These are phyloP conservation scores for Chaetomiaceae sp. DNA, from an alignment of 2,329 filamentous ascomycete species.

Conservation along the genomic window DNA sequence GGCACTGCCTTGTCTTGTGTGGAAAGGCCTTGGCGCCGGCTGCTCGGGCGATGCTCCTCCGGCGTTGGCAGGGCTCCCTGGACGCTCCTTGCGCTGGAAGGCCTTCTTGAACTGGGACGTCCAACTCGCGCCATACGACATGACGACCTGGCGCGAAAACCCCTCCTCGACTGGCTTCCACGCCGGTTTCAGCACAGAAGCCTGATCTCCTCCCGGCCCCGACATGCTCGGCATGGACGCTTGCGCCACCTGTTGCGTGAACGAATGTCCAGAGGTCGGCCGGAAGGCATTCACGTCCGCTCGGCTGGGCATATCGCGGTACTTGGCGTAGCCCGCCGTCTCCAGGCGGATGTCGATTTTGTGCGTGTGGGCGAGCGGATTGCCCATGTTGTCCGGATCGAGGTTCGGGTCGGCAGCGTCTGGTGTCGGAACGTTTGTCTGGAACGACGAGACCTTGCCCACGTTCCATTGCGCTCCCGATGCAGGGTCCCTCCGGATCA, in stretches of 20 bases:
- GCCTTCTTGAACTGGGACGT: slow-evolving; percentile 43
- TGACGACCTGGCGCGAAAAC: slow-evolving; percentile 53
- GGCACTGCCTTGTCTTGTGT: slow-evolving; percentile 31
- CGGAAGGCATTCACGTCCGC: slow-evolving; percentile 33
- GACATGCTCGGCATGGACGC: neutral
- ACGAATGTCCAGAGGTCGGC: slow-evolving; percentile 16
- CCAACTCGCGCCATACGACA: slow-evolving; percentile 52
- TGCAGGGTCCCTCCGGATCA: slow-evolving; percentile 70
- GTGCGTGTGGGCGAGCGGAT: slow-evolving; percentile 26
- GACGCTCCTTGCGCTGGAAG: slow-evolving; percentile 36
- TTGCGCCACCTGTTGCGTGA: slow-evolving; percentile 12
- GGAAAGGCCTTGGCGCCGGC: slow-evolving; percentile 24
- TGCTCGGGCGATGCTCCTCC: slow-evolving; percentile 13
- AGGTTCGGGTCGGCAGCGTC: slow-evolving; percentile 25
- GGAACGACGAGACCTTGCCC: slow-evolving; percentile 57
- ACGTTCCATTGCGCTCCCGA: slow-evolving; percentile 72
- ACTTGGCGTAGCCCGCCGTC: slow-evolving; percentile 54
- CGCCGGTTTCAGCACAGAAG: neutral
- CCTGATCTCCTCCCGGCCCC: neutral
- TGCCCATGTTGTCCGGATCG: slow-evolving; percentile 26
- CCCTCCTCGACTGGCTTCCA: slow-evolving; percentile 27
- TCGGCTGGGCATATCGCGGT: slow-evolving; percentile 45
- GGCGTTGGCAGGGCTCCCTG: slow-evolving; percentile 23
- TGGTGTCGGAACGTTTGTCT: slow-evolving; percentile 36
- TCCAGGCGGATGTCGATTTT: slow-evolving; percentile 51